These are phyloP conservation scores for Penicillium hordei DNA, from an alignment of 2,329 filamentous ascomycete genomes.

Conservation along the genomic window DNA sequence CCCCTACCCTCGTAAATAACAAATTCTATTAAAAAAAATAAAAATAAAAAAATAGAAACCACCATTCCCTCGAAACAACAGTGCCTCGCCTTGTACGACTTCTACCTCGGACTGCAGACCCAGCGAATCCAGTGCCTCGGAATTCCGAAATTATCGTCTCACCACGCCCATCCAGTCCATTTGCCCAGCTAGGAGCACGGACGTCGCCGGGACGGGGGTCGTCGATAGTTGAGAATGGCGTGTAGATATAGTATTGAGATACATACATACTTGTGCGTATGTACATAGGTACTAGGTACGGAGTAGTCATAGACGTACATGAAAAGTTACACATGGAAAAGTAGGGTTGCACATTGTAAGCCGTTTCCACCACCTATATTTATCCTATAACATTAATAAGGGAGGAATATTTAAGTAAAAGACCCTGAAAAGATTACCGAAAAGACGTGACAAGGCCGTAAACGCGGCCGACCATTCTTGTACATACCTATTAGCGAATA, in stretches of 20 bases:
- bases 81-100: constrained; percentile 11
- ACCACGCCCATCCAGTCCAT: constrained; percentile 9
- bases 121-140: constrained; percentile 16
- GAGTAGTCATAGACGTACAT: too few relatives aligned
- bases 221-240: background rate
- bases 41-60: background rate
- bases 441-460: too few relatives aligned
- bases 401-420: too few relatives aligned
- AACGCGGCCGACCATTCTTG: too few relatives aligned
- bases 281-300: background rate
- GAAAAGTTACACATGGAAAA: too few relatives aligned
- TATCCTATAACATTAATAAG: too few relatives aligned
- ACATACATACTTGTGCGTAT: background rate
- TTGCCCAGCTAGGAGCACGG: constrained; percentile 3
- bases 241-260: background rate
- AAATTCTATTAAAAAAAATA: background rate
- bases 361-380: too few relatives aligned
- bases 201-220: constrained; percentile 1
- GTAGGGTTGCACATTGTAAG: too few relatives aligned
- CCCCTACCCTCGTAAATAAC: background rate
- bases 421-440: too few relatives aligned
- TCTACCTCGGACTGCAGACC: constrained; percentile 7
- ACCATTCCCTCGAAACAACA: background rate
- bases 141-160: constrained; percentile 16
- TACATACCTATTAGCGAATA: background rate